Percentiles rank a stretch among this genome's conserved stretches.
These are phyloP conservation scores for Hypoxylon sp. DNA, from an alignment of 2,329 filamentous ascomycete genomes.

Conservation along the genomic window DNA sequence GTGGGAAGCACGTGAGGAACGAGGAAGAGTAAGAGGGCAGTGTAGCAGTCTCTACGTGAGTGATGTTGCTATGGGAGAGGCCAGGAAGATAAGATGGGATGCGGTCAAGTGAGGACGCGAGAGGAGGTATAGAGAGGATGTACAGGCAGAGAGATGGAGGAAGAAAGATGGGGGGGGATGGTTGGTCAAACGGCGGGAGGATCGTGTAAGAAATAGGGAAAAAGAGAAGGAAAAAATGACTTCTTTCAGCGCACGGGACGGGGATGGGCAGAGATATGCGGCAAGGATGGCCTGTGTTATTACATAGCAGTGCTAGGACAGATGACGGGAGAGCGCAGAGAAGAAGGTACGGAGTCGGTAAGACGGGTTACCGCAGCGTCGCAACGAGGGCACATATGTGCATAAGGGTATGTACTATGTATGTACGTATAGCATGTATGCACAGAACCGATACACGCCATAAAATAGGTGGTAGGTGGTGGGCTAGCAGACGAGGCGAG, in stretches of 20 bases:
- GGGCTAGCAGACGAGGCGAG: no score
- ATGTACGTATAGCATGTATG: no score
- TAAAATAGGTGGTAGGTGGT: no score
- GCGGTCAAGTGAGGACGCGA: conserved; percentile 38
- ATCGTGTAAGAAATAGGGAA: conserved; percentile 42
- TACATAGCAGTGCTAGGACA: conserved; percentile 20
- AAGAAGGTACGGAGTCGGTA: conserved; percentile 23
- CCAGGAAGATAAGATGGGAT: conserved; percentile 43
- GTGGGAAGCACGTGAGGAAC: not conserved
- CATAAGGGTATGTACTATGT: no score
- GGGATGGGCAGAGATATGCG: conserved; percentile 35
- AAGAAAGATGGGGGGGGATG: no score
- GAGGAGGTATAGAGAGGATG: no score
- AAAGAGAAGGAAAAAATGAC: conserved; percentile 18
- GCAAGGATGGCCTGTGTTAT: conserved; percentile 40
- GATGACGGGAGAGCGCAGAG: conserved; percentile 28
- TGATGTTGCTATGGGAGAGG: conserved; percentile 34
- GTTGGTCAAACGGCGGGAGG: conserved; percentile 42
- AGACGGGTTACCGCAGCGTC: conserved; percentile 23
- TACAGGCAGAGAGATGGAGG: no score
- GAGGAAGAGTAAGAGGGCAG: conserved; percentile 28
- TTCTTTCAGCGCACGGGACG: conserved; percentile 42
- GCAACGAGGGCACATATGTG: conserved; percentile 28
- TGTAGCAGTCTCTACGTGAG: conserved; percentile 28
- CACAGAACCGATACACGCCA: no score